These are phyloP conservation scores for Leccinum ochraceum DNA, from an alignment of 768 basidiomycete species.

Conservation along the genomic window DNA sequence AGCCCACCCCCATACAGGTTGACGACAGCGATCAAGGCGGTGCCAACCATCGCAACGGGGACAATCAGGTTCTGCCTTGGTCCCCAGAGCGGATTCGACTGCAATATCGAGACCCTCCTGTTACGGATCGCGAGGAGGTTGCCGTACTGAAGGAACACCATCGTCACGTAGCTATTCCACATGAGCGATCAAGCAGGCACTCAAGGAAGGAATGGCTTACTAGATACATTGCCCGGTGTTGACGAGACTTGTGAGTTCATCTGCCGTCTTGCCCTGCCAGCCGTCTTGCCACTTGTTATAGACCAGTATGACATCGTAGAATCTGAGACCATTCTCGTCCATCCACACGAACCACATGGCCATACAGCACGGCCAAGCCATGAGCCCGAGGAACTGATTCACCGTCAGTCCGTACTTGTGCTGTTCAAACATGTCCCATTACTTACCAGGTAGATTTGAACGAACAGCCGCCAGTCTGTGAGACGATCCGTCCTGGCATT, in stretches of 20 bases:
- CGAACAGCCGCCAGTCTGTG: slow-evolving; percentile 49
- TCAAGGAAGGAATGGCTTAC: slow-evolving; percentile 27
- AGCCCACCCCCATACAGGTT: slow-evolving; percentile 47
- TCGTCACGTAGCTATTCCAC: slow-evolving; percentile 43
- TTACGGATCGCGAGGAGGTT: slow-evolving; percentile 45
- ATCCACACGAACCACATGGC: slow-evolving; percentile 43
- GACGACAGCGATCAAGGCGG: slow-evolving; percentile 43
- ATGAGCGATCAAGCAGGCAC: background rate
- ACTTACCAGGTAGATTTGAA: slow-evolving; percentile 49
- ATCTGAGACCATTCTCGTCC: slow-evolving; percentile 38
- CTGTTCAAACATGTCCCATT: background rate
- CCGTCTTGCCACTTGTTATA: slow-evolving; percentile 42
- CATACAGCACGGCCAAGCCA: slow-evolving; percentile 50
- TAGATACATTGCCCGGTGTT: slow-evolving; percentile 47
- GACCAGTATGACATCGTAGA: slow-evolving; percentile 40
- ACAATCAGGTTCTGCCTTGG: slow-evolving; percentile 45
- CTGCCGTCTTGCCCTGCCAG: slow-evolving; percentile 34
- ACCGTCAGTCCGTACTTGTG: slow-evolving; percentile 5
- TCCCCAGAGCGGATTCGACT: slow-evolving; percentile 48
- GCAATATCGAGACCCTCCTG: slow-evolving; percentile 43
- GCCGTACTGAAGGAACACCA: slow-evolving; percentile 49
- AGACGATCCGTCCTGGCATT: slow-evolving; percentile 50
- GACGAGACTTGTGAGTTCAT: slow-evolving; percentile 37
- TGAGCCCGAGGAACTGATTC: slow-evolving; percentile 42
- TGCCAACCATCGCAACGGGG: slow-evolving; percentile 39